These are phyloP conservation scores for Cutaneotrichosporon dermatis DNA, from an alignment of 1,284 basidiomycete genomes.

Conservation along the genomic window DNA sequence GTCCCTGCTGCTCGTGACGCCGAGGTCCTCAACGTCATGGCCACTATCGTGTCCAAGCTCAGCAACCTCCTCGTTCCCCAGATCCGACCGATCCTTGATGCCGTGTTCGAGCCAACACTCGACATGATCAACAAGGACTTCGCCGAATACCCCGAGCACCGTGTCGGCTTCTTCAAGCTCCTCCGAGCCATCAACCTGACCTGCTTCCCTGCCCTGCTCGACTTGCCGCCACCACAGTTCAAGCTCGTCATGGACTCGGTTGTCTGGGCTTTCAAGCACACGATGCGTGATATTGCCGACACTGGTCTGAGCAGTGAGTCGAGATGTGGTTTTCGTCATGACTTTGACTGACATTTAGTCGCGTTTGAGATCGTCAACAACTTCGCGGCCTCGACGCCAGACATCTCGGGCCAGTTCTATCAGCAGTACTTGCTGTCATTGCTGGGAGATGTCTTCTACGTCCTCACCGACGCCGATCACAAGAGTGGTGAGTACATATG, in stretches of 20 bases:
- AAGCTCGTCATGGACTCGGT: slow-evolving; percentile 98
- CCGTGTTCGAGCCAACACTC: slow-evolving; percentile 94
- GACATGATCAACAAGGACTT: slow-evolving; percentile 99
- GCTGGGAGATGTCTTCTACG: slow-evolving; percentile 94
- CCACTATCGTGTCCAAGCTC: slow-evolving; percentile 84
- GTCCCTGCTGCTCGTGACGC: slow-evolving; percentile 91
- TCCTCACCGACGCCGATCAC: slow-evolving; percentile 96
- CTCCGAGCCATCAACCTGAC: slow-evolving; percentile 87
- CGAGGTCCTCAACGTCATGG: slow-evolving; percentile 96
- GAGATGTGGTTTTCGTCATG: neutral
- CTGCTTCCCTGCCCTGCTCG: slow-evolving; percentile 92
- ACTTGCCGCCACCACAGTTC: slow-evolving; percentile 86
- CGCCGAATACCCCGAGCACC: slow-evolving; percentile 95
- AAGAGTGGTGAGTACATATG: slow-evolving; percentile 67
- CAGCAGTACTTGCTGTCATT: slow-evolving; percentile 90
- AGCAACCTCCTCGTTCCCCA: slow-evolving; percentile 85
- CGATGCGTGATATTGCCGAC: slow-evolving; percentile 98
- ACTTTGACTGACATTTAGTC: slow-evolving; percentile 51
- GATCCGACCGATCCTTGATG: slow-evolving; percentile 93
- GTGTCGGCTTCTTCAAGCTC: slow-evolving; percentile 95
- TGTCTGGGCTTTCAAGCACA: slow-evolving; percentile 99
- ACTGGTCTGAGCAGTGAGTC: slow-evolving; percentile 68
- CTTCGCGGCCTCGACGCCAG: slow-evolving; percentile 75
- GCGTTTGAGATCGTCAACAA: slow-evolving; percentile 94
- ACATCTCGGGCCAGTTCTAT: slow-evolving; percentile 77